Evolutionary conservation across 2,329 filamentous ascomycete species (phyloP), one percentile per base, ranked within the genome.

Genomic region (Cladophialophora bantiana): DNA sequence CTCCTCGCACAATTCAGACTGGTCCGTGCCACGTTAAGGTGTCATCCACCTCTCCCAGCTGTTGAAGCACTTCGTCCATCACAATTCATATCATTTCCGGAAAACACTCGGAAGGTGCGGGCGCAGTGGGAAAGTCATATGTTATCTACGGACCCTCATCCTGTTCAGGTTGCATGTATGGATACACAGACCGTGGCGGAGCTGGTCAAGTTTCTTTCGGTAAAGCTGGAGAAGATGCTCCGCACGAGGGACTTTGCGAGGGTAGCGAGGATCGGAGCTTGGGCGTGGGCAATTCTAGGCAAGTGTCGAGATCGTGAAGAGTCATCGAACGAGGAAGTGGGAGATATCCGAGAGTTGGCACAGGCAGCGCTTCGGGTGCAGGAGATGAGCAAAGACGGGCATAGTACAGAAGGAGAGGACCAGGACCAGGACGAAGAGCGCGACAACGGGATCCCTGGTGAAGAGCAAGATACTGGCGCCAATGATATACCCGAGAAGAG

Each of bases 241-340:
- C 84, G 90, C 61, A 85, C 84, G 54, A 85, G 84, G 58, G 86
- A 85, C n/a, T 78, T 82, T 26, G 83, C 84, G 35, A 81, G 93
- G 35, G 83, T 87, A 32, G 85, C 86, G 72, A 85, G 89, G 56
- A 88, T 91, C 4, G 93, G 92, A 67, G 85, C 88, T 15, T 98
- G 94, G 94, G 82, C 92, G 3, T 97, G 93, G 94, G 89, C 90
- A 0, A 78, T 97, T 65, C 82, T 97, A 53, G 92, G 91, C 2
- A 86, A 88, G 65, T 84, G 94, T 66, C 89, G 91, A 0, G 90
- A 92, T 40, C 81, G 87, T 9, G 93, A 93, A 1, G 88, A 91
- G 76, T 81, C 97, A 76, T 87, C 88, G 68, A 90, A 92, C 69
- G 86, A 88, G 52, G 90, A 95, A 74, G 86, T 96, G 36, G 89